Evolutionary conservation across 2,329 filamentous ascomycete genomes (phyloP).

Genomic region (Massarina eburnea): DNA sequence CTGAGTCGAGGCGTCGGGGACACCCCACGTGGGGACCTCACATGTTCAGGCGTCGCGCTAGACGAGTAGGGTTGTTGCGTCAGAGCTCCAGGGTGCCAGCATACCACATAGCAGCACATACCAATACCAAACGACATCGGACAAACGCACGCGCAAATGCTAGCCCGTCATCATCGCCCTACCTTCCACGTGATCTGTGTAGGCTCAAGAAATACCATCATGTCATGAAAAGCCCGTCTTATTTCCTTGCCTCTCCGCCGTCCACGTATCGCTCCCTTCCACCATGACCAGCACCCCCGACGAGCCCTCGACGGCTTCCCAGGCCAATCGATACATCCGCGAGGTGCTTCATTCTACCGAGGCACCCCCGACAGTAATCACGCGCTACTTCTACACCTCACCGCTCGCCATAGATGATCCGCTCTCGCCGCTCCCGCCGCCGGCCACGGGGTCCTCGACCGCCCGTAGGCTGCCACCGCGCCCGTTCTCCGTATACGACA

Average conservation of each 20-base stretch:
- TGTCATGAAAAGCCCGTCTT: neutral
- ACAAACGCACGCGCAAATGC: too few relatives aligned
- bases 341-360: conserved; percentile 46
- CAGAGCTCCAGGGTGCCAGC: neutral
- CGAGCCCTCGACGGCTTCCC: neutral
- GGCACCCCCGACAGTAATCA: conserved; percentile 35
- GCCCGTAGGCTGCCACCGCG: conserved; percentile 64
- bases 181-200: too few relatives aligned
- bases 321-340: conserved; percentile 35
- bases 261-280: neutral
- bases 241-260: neutral
- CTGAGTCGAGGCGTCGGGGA: too few relatives aligned
- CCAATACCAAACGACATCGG: too few relatives aligned
- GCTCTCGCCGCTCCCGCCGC: conserved; percentile 66
- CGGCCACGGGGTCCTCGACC: conserved; percentile 49
- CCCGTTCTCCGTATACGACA: conserved; percentile 79
- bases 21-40: conserved; percentile 9
- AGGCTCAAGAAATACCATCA: neutral
- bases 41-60: conserved; percentile 21
- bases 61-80: neutral
- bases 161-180: too few relatives aligned
- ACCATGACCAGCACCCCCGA: too few relatives aligned
- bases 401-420: conserved; percentile 84
- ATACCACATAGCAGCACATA: too few relatives aligned
- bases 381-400: conserved; percentile 79